Conservation (phyloP, 306 rosid genomes). For the Castanopsis chinensis region DNA sequence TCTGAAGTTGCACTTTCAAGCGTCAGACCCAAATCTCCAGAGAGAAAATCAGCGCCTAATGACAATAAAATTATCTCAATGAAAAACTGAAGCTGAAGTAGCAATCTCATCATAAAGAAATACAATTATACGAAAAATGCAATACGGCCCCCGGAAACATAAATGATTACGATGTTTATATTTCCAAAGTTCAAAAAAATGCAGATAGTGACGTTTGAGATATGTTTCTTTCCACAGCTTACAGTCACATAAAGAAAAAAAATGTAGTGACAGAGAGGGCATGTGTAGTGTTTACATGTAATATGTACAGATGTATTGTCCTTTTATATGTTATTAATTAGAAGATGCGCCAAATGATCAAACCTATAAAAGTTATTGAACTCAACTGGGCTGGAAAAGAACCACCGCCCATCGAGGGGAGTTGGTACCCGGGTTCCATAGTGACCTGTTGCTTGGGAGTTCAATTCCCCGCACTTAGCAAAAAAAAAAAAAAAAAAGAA, state of each 20-base stretch:
- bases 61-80: conserved; percentile 29
- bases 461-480: no score
- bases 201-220: not conserved
- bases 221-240: not conserved
- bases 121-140: not conserved
- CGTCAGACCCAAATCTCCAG: conserved; percentile 80
- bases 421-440: no score
- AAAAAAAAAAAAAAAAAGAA: no score
- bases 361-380: not conserved
- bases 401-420: no score
- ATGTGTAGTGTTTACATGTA: not conserved
- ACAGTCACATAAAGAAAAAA: not conserved
- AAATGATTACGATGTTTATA: not conserved
- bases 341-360: not conserved
- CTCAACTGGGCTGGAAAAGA: not conserved
- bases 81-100: conserved; percentile 22
- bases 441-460: no score
- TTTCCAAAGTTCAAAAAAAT: not conserved
- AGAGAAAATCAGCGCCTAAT: conserved; percentile 90
- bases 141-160: not conserved
- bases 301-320: not conserved
- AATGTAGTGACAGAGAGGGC: not conserved
- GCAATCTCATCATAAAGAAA: not conserved
- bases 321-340: not conserved
- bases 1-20: conserved; percentile 88